Evolutionary conservation across 305 asterid genomes (phyloP), one percentile per base, ranked within the genome.

Genomic region (Withania somnifera): DNA sequence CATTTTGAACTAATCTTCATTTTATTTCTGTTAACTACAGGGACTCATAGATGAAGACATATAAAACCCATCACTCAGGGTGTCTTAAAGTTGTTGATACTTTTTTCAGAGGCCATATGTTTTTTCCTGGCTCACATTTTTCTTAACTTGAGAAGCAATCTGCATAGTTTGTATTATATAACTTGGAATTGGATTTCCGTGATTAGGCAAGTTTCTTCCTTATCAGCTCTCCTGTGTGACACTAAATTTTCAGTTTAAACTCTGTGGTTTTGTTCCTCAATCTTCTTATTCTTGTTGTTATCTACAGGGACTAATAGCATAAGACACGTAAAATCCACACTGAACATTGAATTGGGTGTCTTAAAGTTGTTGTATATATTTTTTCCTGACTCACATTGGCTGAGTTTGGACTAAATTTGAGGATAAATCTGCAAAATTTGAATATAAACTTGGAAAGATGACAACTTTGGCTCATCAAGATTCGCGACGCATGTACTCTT

Each of bases 401-500:
- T 50, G 28, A 75, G 80, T 75, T 26, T 75, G 61, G 17, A 63
- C 14, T 3, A 52, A 64, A n/a, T 22, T 80, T 32, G 83, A 64
- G 78, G 58, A 53, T 64, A 7, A 45, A 63, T 81, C 38, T 40
- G 34, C 28, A 30, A 32, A 2, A 13, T 22, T 19, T 42, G 63
- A 54, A 40, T 28, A 26, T 42, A n/a, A 61, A 42, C 47, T 80
- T 80, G 75, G 81, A 86, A 88, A 77, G 83, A 97, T 97, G 98
- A 93, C 97, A 7, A 86, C 92, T 63, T 82, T 92, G 63, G 82
- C 93, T 6, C 91, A 92, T 14, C 79, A 89, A 1, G 95, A 92
- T 81, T 92, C 99, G 2, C 89, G 93, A 73, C 86, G 98, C 58
- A 92, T 89, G 98, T 97, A 97, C 82, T 95, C 99, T 11, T 97